These are phyloP conservation scores for Saccharomyces hybrid DNA, from an alignment of 1,139 yeast species.

Conservation along the genomic window DNA sequence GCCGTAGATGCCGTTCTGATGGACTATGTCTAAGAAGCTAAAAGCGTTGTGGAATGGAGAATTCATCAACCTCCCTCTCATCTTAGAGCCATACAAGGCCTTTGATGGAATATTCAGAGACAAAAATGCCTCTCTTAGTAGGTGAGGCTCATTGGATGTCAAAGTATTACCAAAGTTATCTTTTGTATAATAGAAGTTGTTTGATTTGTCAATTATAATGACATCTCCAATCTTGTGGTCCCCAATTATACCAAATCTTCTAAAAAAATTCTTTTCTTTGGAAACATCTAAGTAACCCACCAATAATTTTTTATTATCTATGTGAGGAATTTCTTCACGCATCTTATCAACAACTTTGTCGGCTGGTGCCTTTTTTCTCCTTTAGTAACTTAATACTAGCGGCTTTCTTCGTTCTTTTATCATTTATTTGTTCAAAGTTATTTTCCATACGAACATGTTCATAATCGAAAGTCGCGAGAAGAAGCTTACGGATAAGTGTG, in stretches of 20 bases:
- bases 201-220: constrained; percentile 34
- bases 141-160: constrained; percentile 12
- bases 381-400: constrained; percentile 40
- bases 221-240: constrained; percentile 42
- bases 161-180: constrained; percentile 32
- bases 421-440: constrained; percentile 37
- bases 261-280: constrained; percentile 33
- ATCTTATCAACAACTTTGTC: constrained; percentile 38
- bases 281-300: constrained; percentile 50
- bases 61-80: constrained; percentile 31
- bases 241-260: constrained; percentile 36
- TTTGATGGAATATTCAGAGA: constrained; percentile 18
- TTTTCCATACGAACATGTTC: constrained; percentile 40
- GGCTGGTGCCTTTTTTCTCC: constrained; percentile 38
- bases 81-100: constrained; percentile 6
- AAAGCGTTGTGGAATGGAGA: constrained; percentile 38
- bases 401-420: constrained; percentile 39
- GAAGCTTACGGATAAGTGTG: constrained; percentile 37
- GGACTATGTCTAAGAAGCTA: neutral
- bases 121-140: constrained; percentile 17
- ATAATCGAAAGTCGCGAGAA: constrained; percentile 49
- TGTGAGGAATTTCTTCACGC: constrained; percentile 44
- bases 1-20: neutral
- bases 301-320: constrained; percentile 38
- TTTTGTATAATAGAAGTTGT: constrained; percentile 32